These are phyloP conservation scores for Hordeum marinum DNA, from an alignment of 176 grass and related monocot species.

Conservation along the genomic window DNA sequence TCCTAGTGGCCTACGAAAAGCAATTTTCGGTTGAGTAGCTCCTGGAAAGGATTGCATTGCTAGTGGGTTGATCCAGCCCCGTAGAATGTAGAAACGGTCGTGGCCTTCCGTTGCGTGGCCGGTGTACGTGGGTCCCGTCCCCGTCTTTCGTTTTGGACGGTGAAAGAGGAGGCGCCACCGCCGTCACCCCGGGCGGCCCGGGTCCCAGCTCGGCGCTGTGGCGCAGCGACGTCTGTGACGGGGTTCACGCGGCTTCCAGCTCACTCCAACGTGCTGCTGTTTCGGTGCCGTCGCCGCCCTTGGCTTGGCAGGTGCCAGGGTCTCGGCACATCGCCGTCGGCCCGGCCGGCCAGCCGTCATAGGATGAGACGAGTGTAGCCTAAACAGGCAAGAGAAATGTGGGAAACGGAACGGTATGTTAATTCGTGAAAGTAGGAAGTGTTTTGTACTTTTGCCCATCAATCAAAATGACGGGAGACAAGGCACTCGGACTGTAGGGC, in stretches of 20 bases:
- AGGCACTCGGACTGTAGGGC: no score
- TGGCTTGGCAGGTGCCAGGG: neutral
- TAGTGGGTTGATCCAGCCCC: neutral
- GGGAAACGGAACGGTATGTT: no score
- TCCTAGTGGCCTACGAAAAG: neutral
- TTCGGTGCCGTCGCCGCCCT: neutral
- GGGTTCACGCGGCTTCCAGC: constrained; percentile 15
- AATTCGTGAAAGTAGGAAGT: no score
- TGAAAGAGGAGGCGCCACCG: neutral
- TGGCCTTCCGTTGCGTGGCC: neutral
- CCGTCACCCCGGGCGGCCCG: neutral
- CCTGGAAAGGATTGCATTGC: neutral
- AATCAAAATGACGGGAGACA: no score
- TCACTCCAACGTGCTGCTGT: neutral
- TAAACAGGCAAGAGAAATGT: no score
- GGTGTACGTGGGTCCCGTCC: neutral
- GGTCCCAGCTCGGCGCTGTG: neutral
- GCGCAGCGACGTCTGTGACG: neutral
- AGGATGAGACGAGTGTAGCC: neutral
- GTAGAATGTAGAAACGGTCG: neutral
- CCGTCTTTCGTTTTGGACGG: neutral
- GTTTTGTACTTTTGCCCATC: no score
- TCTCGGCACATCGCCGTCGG: neutral
- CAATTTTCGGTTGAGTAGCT: neutral
- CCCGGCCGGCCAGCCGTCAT: neutral